Evolutionary conservation across 345 rosid species (phyloP), one percentile per base, ranked within the genome.

Genomic region (Psidium guajava): DNA sequence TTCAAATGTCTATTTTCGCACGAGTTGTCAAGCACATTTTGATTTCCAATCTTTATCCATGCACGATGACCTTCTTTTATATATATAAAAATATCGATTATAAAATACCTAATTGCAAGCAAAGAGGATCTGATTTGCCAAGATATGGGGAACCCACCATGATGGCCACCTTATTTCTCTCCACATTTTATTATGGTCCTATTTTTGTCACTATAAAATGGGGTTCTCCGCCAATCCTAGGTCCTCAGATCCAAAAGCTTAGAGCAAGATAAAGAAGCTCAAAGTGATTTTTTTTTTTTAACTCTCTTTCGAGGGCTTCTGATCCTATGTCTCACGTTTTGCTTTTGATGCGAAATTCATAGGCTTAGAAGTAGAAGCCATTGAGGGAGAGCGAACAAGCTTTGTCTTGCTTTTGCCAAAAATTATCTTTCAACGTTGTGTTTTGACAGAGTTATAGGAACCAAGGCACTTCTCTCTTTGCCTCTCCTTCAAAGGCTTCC

Each of bases 271-370:
- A 27, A 18, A 44, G 74, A 83, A 51, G 51, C 15, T 49, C 82
- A 81, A 54, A 47, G 44, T 13, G 54, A 59, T 59, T 11, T 25
- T 32, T 61, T 49, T 49, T 49, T 49, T 10, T 3, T 82, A 89
- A 74, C 28, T 88, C 93, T 82, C 90, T 92, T 90, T 75, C 91
- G 84, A 85, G 91, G 85, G 90, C 93, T 73, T 84, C 92, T 82
- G 64, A 25, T 83, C 59, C 57, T n/a, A 8, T 1, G 80, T 27
- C 75, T 40, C 28, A 5, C 47, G 50, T 81, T 11, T 27, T 18
- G 18, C 2, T 24, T 8, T 7, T 56, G 11, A 49, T 14, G 7
- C 12, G 25, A 44, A 56, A 51, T 15, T 51, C 54, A 61, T 13
- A 8, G 54, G 32, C 44, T 44, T 18, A 22, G 84, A 85, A 82